phyloP scores from a whole-genome alignment of 495 filamentous ascomycete species.

The Hyaloscypha hepaticicola region DNA sequence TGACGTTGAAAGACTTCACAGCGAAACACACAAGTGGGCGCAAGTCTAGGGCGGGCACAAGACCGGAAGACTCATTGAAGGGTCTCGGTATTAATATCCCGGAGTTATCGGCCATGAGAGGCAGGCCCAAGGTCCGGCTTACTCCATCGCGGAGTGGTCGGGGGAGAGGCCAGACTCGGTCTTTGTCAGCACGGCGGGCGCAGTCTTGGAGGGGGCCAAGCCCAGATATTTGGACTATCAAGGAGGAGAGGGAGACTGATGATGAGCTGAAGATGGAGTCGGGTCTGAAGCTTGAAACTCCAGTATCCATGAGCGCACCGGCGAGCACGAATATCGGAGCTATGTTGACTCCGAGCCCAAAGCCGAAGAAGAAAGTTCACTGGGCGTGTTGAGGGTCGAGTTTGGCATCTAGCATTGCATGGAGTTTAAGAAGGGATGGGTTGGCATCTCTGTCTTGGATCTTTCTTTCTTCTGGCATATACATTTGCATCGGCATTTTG shows the following conservation, averaged over 20 bases:
- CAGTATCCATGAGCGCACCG: conserved; percentile 11
- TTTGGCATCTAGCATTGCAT: conserved; percentile 8
- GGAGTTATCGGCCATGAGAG: conserved; percentile 12
- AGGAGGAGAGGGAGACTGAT: conserved; percentile 31
- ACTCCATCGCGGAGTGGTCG: neutral
- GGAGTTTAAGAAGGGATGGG: conserved; percentile 6
- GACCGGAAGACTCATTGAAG: conserved; percentile 3
- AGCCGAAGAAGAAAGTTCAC: conserved; percentile 32
- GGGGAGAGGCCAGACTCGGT: conserved; percentile 25
- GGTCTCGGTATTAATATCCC: conserved; percentile 27
- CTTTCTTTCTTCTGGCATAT: too few relatives aligned
- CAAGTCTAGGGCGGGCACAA: conserved; percentile 16
- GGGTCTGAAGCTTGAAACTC: neutral
- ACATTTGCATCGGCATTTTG: too few relatives aligned
- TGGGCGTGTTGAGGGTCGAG: conserved; percentile 25
- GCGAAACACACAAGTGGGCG: conserved; percentile 9
- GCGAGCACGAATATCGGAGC: conserved; percentile 9
- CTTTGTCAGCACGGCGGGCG: conserved; percentile 19
- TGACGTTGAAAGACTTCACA: conserved; percentile 28
- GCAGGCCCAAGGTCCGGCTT: conserved; percentile 20
- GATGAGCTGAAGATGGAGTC: conserved; percentile 5
- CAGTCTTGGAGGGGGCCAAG: conserved; percentile 31
- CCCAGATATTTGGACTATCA: conserved; percentile 28
- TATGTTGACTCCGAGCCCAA: conserved; percentile 9
- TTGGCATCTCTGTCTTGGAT: too few relatives aligned